Percentiles rank a stretch among this genome's conserved stretches.
Conservation (phyloP, 106 monocot genomes). For the Amphibolis antarctica region DNA sequence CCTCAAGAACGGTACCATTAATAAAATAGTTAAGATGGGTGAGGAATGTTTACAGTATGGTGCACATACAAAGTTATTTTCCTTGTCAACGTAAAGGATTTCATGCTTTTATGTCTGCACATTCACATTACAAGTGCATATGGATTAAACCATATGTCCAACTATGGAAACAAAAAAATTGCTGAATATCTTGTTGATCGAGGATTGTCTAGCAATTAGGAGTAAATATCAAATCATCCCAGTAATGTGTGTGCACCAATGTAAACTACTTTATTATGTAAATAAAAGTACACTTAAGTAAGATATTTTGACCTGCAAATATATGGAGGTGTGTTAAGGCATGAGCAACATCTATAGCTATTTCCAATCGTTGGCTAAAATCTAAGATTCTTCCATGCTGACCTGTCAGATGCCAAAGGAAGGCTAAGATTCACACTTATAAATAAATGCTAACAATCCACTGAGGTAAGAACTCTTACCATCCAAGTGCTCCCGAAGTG, state of each 20-base stretch:
- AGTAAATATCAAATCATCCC: not conserved
- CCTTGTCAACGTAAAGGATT: too few species aligned
- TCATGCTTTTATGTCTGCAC: too few species aligned
- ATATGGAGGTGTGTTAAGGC: constrained; percentile 79
- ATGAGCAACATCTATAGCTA: constrained; percentile 82
- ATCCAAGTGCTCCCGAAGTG: constrained; percentile 79
- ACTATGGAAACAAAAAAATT: too few species aligned
- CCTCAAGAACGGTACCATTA: too few species aligned
- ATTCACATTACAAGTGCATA: too few species aligned
- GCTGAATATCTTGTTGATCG: too few species aligned
- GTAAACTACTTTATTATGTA: not conserved
- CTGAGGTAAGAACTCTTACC: constrained; percentile 24
- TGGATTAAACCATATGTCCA: too few species aligned
- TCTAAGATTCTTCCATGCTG: constrained; percentile 43
- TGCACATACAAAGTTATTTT: too few species aligned
- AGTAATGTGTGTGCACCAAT: not conserved
- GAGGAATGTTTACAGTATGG: too few species aligned
- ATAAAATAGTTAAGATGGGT: too few species aligned
- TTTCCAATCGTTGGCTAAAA: constrained; percentile 69
- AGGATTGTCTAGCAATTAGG: too few species aligned
- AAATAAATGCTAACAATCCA: not conserved
- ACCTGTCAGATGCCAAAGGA: constrained; percentile 26
- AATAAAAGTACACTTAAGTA: not conserved
- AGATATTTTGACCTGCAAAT: constrained; percentile 26
- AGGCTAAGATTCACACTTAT: not conserved